Percentiles rank a stretch among this genome's conserved stretches.
phyloP scores from a whole-genome alignment of 176 grass and related monocot species.

The Oryza rufipogon region DNA sequence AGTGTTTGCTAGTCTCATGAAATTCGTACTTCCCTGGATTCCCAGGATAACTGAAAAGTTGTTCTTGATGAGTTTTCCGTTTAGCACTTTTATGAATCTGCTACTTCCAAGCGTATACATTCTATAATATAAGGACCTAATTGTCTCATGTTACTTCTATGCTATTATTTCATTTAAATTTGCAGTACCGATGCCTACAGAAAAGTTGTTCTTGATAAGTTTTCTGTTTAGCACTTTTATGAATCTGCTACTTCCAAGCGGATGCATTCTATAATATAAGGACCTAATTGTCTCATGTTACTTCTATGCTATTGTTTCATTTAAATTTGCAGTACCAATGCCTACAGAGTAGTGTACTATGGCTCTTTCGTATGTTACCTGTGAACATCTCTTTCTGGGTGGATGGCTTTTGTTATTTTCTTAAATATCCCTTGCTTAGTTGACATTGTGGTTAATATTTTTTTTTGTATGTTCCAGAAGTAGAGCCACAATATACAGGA shows the following conservation, averaged over 20 bases:
- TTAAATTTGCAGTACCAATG: not conserved
- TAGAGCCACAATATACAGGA: conserved; percentile 69
- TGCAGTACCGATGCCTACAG: not conserved
- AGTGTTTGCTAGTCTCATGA: not conserved
- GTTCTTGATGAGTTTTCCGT: not conserved
- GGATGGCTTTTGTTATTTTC: conserved; percentile 10
- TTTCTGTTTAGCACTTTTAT: not conserved
- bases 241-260: not conserved
- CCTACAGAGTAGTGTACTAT: not conserved
- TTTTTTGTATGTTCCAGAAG: conserved; percentile 50
- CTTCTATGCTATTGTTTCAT: not conserved
- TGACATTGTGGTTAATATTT: conserved; percentile 13
- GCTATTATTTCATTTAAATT: not conserved
- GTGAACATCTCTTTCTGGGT: not conserved
- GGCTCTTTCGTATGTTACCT: not conserved
- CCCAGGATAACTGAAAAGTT: not conserved
- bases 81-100: not conserved
- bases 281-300: not conserved
- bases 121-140: not conserved
- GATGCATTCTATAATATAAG: not conserved
- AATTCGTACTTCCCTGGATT: not conserved
- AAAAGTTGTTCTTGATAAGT: not conserved
- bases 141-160: not conserved
- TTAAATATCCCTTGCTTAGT: not conserved
- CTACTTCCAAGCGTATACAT: not conserved